Percentiles rank a stretch among this genome's conserved stretches.
Evolutionary conservation across 2,329 filamentous ascomycete species (phyloP).

Genomic region (Blastomyces emzantsi): DNA sequence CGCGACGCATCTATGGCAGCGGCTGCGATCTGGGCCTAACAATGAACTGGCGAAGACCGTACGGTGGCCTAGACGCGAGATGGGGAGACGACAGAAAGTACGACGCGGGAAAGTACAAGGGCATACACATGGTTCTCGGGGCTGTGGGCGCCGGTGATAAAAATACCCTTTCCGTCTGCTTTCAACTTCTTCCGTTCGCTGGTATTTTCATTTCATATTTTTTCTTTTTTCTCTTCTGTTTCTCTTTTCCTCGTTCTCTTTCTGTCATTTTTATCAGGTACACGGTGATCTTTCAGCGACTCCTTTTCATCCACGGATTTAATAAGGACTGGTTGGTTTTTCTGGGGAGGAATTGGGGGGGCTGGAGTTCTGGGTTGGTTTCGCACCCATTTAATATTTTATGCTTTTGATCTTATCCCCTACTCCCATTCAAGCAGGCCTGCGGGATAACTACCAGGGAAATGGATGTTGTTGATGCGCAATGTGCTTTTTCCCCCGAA

Average conservation of each 20-base stretch:
- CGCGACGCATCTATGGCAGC: slow-evolving; percentile 16
- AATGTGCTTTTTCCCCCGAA: neutral
- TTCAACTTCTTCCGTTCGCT: neutral
- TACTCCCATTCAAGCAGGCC: neutral
- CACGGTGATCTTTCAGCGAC: neutral
- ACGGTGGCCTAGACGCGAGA: neutral
- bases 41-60: too few relatives aligned
- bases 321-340: neutral
- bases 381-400: neutral
- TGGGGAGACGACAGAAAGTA: neutral
- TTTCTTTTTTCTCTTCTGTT: neutral
- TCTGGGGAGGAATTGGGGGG: neutral
- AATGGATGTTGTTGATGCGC: too few relatives aligned
- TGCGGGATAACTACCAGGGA: neutral
- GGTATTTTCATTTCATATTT: neutral
- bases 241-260: neutral
- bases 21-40: neutral
- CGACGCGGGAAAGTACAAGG: neutral
- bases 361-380: neutral
- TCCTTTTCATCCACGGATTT: neutral
- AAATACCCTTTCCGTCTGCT: neutral
- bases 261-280: neutral
- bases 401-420: neutral
- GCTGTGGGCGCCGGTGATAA: neutral
- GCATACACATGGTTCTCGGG: neutral